Evolutionary conservation across 805 yeast genomes (phyloP), one percentile per base, ranked within the genome.

Genomic region (Brettanomyces naardenensis): DNA sequence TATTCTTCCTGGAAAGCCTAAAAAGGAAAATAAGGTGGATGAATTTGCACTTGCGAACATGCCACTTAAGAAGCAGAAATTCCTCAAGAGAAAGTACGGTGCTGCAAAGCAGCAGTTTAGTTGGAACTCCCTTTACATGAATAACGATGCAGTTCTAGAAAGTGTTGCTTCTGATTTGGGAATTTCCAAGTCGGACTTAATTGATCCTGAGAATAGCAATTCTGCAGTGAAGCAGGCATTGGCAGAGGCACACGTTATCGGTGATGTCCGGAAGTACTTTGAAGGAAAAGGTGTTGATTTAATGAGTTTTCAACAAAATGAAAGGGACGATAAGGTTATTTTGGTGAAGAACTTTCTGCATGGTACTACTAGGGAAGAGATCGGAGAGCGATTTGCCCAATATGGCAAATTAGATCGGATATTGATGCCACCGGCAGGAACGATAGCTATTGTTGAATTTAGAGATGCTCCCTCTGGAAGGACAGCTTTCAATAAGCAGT

Each of bases 201-300:
- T 92, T 43, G 94, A 92, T 58, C 90, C 96, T 1, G 83, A 86
- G 49, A 85, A 79, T 46, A 72, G 95, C 6, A 78, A 71, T 42
- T 82, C 95, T 37, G 97, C 95, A 1, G 97, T 92, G 11, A 86
- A 89, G 56, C 97, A 89, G 61, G 97, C 98, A 0, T 71, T 92
- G 45, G 97, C 98, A 0, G 98, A 92, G 64, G 94, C 97, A 2
- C 92, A 88, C 53, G 95, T 89, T 14, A 80, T 92, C 52, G 92
- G 89, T 32, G 92, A 82, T 58, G 95, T 92, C 10, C 75, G 95
- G 53, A 75, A 76, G 48, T 92, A 78, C 61, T 92, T 92, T 59
- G 95, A 87, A 57, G 61, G 66, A 19, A 80, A 80, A 54, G 95
- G 95, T 26, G 85, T 92, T 31, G 96, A 90, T 64, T 64, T 92